Percentiles rank a stretch among this genome's conserved stretches.
These are phyloP conservation scores for Hamamelis virginiana DNA, from an alignment of 164 flowering plant genomes.

Conservation along the genomic window DNA sequence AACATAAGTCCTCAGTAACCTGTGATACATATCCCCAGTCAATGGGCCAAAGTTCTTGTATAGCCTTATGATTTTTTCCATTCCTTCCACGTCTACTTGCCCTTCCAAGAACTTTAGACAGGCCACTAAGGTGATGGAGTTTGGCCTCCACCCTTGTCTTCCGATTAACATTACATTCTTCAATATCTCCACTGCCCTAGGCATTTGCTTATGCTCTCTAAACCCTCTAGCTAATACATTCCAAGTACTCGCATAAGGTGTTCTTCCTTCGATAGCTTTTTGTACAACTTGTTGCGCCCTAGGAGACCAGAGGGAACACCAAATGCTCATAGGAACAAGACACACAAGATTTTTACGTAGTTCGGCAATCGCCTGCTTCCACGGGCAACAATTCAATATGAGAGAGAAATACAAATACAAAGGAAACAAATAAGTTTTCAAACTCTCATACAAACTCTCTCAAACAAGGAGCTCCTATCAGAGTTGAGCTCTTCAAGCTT, in stretches of 20 bases:
- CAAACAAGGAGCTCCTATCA: too few relatives aligned
- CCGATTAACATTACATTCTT: slow-evolving; percentile 11
- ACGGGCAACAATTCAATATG: too few relatives aligned
- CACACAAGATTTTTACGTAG: too few relatives aligned
- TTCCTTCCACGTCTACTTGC: slow-evolving; percentile 11
- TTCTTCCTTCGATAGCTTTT: slow-evolving; percentile 3
- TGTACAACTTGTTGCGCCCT: too few relatives aligned
- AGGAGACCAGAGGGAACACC: too few relatives aligned
- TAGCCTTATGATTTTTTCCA: slow-evolving; percentile 13
- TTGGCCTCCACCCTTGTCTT: slow-evolving; percentile 10
- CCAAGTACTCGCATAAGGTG: slow-evolving; percentile 23
- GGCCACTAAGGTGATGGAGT: not conserved
- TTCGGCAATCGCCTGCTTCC: too few relatives aligned
- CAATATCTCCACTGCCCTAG: slow-evolving; percentile 20
- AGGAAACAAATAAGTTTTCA: too few relatives aligned
- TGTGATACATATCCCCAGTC: slow-evolving; percentile 15
- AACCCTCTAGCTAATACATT: slow-evolving; percentile 16
- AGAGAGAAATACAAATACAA: too few relatives aligned
- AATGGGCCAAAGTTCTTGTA: slow-evolving; percentile 15
- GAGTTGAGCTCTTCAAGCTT: too few relatives aligned
- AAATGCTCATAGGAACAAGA: too few relatives aligned
- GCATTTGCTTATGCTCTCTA: slow-evolving; percentile 8
- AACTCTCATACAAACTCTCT: too few relatives aligned
- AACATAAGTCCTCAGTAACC: slow-evolving; percentile 18
- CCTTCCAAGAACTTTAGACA: slow-evolving; percentile 24